phyloP scores from a whole-genome alignment of 306 rosid species.

The Aeschynomene evenia region DNA sequence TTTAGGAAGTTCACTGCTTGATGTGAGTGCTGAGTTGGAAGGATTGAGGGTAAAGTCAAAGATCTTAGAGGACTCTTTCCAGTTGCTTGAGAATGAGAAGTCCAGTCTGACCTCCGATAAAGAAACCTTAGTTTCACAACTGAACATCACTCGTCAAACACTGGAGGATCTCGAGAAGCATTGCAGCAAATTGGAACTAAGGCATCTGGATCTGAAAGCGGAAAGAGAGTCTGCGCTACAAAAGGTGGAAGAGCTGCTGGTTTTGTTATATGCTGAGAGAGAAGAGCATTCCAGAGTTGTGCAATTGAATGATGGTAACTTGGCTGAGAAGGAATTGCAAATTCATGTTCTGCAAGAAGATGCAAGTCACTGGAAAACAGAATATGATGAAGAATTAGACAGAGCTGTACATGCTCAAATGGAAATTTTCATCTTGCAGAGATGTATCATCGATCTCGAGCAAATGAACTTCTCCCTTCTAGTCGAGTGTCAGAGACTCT shows the following conservation, averaged over 20 bases:
- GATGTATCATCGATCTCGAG: conserved; percentile 59
- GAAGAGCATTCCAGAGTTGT: conserved; percentile 56
- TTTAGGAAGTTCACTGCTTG: conserved; percentile 75
- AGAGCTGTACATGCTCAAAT: conserved; percentile 53
- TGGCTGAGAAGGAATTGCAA: conserved; percentile 62
- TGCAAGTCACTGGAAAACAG: conserved; percentile 50
- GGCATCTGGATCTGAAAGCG: conserved; percentile 45
- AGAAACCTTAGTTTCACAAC: conserved; percentile 53
- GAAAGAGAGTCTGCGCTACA: conserved; percentile 71
- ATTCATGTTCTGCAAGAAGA: conserved; percentile 59
- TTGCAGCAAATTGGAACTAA: conserved; percentile 45
- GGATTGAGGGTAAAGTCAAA: conserved; percentile 60
- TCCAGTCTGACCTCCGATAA: conserved; percentile 60
- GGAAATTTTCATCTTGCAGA: conserved; percentile 66
- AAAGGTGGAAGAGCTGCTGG: conserved; percentile 68
- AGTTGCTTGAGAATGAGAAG: conserved; percentile 56
- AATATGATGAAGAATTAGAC: conserved; percentile 68
- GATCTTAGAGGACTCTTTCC: conserved; percentile 60
- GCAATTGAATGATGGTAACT: conserved; percentile 44
- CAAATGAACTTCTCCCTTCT: conserved; percentile 48
- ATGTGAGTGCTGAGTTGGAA: conserved; percentile 78
- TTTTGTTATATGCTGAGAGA: conserved; percentile 61
- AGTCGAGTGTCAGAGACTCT: conserved; percentile 58
- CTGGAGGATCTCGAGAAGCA: conserved; percentile 57
- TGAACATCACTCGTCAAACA: conserved; percentile 48